Percentiles rank a stretch among this genome's conserved stretches.
Evolutionary conservation across 2,329 filamentous ascomycete species (phyloP).

Genomic region (Metarhizium sp.): DNA sequence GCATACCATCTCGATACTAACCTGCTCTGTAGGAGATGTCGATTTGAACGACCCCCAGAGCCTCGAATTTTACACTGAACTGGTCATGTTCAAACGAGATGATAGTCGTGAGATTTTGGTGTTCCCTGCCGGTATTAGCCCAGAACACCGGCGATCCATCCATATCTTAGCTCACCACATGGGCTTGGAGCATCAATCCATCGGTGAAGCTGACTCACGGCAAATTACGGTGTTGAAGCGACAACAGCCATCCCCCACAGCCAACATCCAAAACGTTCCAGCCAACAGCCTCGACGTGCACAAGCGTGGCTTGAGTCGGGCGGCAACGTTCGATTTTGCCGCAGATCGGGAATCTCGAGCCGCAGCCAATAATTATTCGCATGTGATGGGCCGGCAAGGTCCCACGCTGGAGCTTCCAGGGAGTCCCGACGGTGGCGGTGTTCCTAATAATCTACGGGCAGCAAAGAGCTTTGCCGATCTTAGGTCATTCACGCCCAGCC

Average conservation of each 20-base stretch:
- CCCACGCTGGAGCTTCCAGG: slow-evolving; percentile 85
- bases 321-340: slow-evolving; percentile 95
- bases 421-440: slow-evolving; percentile 53
- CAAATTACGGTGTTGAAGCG: slow-evolving; percentile 84
- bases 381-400: slow-evolving; percentile 68
- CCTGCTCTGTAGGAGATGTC: slow-evolving; percentile 44
- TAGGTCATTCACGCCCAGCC: slow-evolving; percentile 89
- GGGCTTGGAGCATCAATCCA: slow-evolving; percentile 82
- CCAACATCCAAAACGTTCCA: slow-evolving; percentile 45
- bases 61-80: slow-evolving; percentile 80
- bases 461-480: slow-evolving; percentile 97
- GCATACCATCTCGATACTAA: background rate
- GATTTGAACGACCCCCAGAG: slow-evolving; percentile 88
- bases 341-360: slow-evolving; percentile 61
- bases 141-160: slow-evolving; percentile 78
- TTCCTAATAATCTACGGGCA: slow-evolving; percentile 74
- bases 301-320: slow-evolving; percentile 78
- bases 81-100: slow-evolving; percentile 82
- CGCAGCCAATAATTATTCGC: slow-evolving; percentile 57
- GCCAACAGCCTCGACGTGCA: slow-evolving; percentile 66
- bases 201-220: slow-evolving; percentile 76
- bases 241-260: slow-evolving; percentile 40
- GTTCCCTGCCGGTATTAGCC: slow-evolving; percentile 72
- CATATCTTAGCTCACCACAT: slow-evolving; percentile 95
- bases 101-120: slow-evolving; percentile 68